Evolutionary conservation across 352 stramenopile genomes (phyloP).

Genomic region (Peronospora farinosa): DNA sequence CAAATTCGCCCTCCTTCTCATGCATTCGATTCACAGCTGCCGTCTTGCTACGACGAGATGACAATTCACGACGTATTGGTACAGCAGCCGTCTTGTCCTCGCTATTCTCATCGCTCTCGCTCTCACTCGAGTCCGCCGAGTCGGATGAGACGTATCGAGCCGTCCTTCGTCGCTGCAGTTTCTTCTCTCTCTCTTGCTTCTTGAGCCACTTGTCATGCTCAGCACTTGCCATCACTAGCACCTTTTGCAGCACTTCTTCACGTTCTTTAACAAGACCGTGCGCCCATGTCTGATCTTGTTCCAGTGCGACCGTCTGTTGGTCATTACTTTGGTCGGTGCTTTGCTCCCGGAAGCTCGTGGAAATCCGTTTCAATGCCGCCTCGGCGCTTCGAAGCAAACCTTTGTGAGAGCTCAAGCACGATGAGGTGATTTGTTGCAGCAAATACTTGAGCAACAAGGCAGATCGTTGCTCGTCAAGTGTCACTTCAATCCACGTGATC

Average conservation of each 20-base stretch:
- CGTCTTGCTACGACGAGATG: slow-evolving; percentile 50
- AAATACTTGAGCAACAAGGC: slow-evolving; percentile 46
- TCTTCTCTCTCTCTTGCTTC: slow-evolving; percentile 34
- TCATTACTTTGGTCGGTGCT: slow-evolving; percentile 16
- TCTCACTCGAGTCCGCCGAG: slow-evolving; percentile 29
- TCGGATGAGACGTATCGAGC: slow-evolving; percentile 21
- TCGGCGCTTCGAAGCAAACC: slow-evolving; percentile 43
- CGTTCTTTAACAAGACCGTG: slow-evolving; percentile 42
- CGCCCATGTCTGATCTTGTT: slow-evolving; percentile 50
- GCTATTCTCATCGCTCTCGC: slow-evolving; percentile 25
- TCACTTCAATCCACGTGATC: slow-evolving; percentile 43
- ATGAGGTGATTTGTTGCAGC: slow-evolving; percentile 38
- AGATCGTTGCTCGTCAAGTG: slow-evolving; percentile 42
- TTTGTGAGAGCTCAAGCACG: slow-evolving; percentile 38
- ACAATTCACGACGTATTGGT: slow-evolving; percentile 30
- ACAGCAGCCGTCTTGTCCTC: slow-evolving; percentile 14
- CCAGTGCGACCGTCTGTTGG: slow-evolving; percentile 18
- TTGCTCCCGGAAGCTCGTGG: slow-evolving; percentile 32
- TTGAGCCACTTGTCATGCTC: slow-evolving; percentile 35
- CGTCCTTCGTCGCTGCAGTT: slow-evolving; percentile 22
- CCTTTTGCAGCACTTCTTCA: slow-evolving; percentile 27
- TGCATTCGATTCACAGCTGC: slow-evolving; percentile 57
- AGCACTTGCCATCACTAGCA: slow-evolving; percentile 32
- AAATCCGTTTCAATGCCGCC: slow-evolving; percentile 38
- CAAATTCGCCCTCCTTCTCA: slow-evolving; percentile 45